Base-by-base conservation (phyloP, 768 basidiomycete species). In the Pleurotus ostreatus region DNA sequence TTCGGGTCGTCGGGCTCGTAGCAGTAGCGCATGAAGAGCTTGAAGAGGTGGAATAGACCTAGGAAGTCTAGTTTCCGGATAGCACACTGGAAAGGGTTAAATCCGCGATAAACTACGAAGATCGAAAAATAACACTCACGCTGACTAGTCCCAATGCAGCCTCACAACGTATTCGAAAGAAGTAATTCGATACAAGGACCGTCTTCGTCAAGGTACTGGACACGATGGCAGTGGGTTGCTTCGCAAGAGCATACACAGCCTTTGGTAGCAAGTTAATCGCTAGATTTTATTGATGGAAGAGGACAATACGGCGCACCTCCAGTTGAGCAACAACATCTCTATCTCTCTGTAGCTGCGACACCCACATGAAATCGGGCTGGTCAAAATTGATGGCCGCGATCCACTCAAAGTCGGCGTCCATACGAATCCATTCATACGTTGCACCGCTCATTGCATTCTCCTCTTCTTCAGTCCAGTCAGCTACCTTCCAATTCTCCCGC, bases 331-430 rank as follows among this genome's bases (percentile, higher is more conserved):
- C 88, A 38, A 99, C 95, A 71, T 99, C 97, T 59, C 94, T 78
- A 70, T 99, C 97, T 55, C 94, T 79, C 71, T 96, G 93, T 49
- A 99, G 74, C 68, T 98, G 97, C 40, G 88, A 92, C 18, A 96
- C 90, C 94, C 95, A 99, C 92, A 96, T 96, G 65, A 94, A 98
- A 74, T 95, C 94, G 43, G 92, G 93, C 73, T 98, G 94, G 49
- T 95, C 90, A 60, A 96, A 98, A 60, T 85, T 85, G 59, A 98
- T 82, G 39, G 80, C 81, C n/a, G 92, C 89, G 55, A 98, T 90
- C 97, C 97, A 99, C 73, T 99, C 97, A 69, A 97, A 95, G 68
- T 99, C 97, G 13, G 97, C 94, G 66, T 99, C 97, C 80, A 98
- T 92, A 60, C 97, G 79, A 57, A 99, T 98, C 96, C 96, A 99